Percentiles rank a stretch among this genome's conserved stretches.
Evolutionary conservation across 768 basidiomycete species (phyloP).

Genomic region (Gyrodon lividus): DNA sequence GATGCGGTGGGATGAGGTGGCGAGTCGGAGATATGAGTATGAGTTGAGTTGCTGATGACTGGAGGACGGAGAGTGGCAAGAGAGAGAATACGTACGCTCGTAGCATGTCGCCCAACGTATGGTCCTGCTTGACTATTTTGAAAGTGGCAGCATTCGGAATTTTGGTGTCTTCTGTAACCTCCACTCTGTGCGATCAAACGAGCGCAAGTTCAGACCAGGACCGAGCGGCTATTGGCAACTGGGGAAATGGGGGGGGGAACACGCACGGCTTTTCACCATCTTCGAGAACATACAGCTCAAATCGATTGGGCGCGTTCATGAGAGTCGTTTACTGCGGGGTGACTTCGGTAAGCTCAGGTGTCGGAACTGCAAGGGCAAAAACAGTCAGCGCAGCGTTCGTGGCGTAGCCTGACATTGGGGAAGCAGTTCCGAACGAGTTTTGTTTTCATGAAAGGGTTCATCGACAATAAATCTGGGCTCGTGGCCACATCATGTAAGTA

Average conservation of each 20-base stretch:
- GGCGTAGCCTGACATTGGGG: background rate
- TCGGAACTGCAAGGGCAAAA: background rate
- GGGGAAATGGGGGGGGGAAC: background rate
- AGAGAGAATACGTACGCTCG: slow-evolving; percentile 62
- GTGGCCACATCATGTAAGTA: slow-evolving; percentile 48
- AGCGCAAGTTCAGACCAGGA: slow-evolving; percentile 11
- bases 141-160: slow-evolving; percentile 97
- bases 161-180: slow-evolving; percentile 93
- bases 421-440: slow-evolving; percentile 43
- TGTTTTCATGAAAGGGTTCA: slow-evolving; percentile 55
- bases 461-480: slow-evolving; percentile 71
- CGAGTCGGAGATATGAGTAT: background rate
- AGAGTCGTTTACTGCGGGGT: slow-evolving; percentile 1
- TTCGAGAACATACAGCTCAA: slow-evolving; percentile 87
- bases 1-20: background rate
- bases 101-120: slow-evolving; percentile 96
- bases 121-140: slow-evolving; percentile 94
- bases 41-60: background rate
- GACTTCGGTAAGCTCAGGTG: background rate
- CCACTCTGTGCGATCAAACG: slow-evolving; percentile 57
- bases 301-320: slow-evolving; percentile 96
- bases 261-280: slow-evolving; percentile 94
- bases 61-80: slow-evolving; percentile 7
- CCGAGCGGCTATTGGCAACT: background rate
- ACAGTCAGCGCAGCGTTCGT: slow-evolving; percentile 9